Base-by-base conservation (phyloP, 192 early-diverging fungal species). In the Diversispora epigaea region DNA sequence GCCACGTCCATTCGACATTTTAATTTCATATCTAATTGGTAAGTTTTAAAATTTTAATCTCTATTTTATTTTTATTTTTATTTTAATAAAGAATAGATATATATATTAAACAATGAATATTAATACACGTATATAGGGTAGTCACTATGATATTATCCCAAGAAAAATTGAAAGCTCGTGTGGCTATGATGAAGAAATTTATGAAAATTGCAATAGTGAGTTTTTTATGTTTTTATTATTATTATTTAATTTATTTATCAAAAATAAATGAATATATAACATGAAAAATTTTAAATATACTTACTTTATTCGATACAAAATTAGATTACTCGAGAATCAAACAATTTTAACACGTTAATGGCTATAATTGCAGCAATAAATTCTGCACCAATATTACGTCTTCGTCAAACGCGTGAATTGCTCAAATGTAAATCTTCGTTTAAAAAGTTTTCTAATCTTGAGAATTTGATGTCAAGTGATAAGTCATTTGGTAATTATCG, bases 321-420 rank as follows among this genome's bases (percentile, higher is more conserved):
- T 25, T 46, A 91, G 88, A 79, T 86, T 22, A 77, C 93, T 3
- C 80, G 89, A 19, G 81, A 85, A 52, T 79, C 79, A 69, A 89
- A 91, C 65, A 93, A 93, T 68, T 93, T 87, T 77, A 93, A 93
- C 76, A 89, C 90, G 2, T 82, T 91, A 9, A 92, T 93, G 91
- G 90, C 91, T 4, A 83, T 93, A 14, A 75, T 93, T 15, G 88
- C 86, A 10, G 92, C 89, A 10, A 82, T 93, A 63, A 91, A 89
- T 46, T 86, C 82, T 68, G 84, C 87, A 0, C 80, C 92, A 0
- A 82, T 93, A 61, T 69, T 84, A 50, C 81, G 92, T 3, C 73
- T 93, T 45, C 81, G 80, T n/a, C 88, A 88, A 22, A 93, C 92
- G 8, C 80, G 85, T 4, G 81, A 86, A 45, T 44, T 81, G 12